A percentile compares a stretch with the other conserved stretches of the same genome.
These are phyloP conservation scores for Auriculariales sp. DNA, from an alignment of 768 basidiomycete species.

Conservation along the genomic window DNA sequence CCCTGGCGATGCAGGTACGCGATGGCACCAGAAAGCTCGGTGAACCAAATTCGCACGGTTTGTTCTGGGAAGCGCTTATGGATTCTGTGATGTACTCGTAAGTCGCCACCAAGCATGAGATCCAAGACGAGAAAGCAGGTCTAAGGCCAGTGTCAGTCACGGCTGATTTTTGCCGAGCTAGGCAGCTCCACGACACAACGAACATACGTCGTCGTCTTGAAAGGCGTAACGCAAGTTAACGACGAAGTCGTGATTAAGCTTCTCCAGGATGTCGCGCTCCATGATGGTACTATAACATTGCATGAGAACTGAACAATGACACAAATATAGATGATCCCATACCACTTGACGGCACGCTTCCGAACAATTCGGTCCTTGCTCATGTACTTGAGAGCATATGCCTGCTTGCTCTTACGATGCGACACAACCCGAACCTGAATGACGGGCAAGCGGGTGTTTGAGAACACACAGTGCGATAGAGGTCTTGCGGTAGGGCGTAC, in stretches of 20 bases:
- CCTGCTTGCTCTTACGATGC: constrained; percentile 82
- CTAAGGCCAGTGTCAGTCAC: neutral
- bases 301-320: constrained; percentile 12
- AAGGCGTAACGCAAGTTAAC: constrained; percentile 91
- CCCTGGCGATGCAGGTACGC: constrained; percentile 30
- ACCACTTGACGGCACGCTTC: constrained; percentile 78
- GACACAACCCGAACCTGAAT: constrained; percentile 87
- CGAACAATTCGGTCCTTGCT: constrained; percentile 86
- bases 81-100: constrained; percentile 27
- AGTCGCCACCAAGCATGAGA: constrained; percentile 89
- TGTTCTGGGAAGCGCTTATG: constrained; percentile 9
- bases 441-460: constrained; percentile 8
- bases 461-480: neutral
- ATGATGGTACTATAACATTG: constrained; percentile 28
- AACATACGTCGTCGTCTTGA: constrained; percentile 72
- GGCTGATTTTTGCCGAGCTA: neutral
- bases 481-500: constrained; percentile 13
- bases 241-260: constrained; percentile 84
- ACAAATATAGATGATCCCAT: constrained; percentile 15
- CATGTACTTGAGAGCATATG: constrained; percentile 96
- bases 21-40: constrained; percentile 29
- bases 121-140: constrained; percentile 98
- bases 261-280: constrained; percentile 82
- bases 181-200: constrained; percentile 9
- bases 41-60: constrained; percentile 24